Base-by-base conservation (phyloP, 371 early-diverging fungal species). In the Mucor indicus region DNA sequence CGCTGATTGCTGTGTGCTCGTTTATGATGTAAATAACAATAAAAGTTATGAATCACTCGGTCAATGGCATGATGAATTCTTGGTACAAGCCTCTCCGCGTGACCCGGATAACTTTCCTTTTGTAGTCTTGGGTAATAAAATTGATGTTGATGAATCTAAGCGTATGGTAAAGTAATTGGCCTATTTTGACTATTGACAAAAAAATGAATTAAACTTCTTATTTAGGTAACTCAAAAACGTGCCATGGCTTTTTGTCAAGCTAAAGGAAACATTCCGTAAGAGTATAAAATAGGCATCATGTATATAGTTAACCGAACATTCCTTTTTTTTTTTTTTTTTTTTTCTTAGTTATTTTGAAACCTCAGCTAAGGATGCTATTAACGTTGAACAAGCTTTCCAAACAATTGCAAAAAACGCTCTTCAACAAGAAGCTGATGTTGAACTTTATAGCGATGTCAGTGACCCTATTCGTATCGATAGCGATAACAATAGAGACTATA, bases 1-100 rank as follows among this genome's bases (percentile, higher is more conserved):
- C 29, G 98, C 99, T 16, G 98, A 99, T 72, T 98, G 98, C 70
- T 98, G 99, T 66, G 94, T 98, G 38, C 80, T 99, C 16, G 93
- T 91, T 16, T 98, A 90, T 63, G 99, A 99, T 59, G 94, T 99
- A 43, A 96, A 91, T 61, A 94, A 95, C 62, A 80, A 80, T 32
- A 89, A 91, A 64, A 86, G 89, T 53, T 99, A 98, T 68, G 95
- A 97, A 60, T 89, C 91, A 23, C 77, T 99, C 60, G 94, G 67
- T 57, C 63, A 85, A 65, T 98, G 98, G 98, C 79, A 95, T 62
- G 94, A 95, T 67, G 99, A 98, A 71, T 98, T 98, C 56, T 67
- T 96, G 64, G 81, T 94, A 27, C 96, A 97, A 69, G 90, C 93
- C 17, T 87, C 86, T 39, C 93, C 97, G 38, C 72, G 65, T 30